Conservation (phyloP, 108 stramenopile genomes). For the Ochromonas danica region DNA sequence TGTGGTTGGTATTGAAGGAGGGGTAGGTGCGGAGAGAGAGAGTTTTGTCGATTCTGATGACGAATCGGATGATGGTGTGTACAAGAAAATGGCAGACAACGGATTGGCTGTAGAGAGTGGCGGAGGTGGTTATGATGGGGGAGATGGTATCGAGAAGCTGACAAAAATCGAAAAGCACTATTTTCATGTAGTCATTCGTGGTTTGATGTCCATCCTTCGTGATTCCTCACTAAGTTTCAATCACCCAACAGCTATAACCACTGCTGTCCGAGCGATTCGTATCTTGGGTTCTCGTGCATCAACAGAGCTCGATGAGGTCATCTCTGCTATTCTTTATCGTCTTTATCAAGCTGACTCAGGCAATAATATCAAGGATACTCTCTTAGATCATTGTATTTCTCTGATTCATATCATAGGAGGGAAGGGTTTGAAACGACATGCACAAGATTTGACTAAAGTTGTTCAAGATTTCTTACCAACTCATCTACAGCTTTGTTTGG, state of each 20-base stretch:
- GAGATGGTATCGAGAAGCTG: no score
- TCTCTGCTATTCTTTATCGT: neutral
- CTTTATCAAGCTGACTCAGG: constrained; percentile 2
- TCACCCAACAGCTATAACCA: constrained; percentile 7
- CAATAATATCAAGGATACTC: neutral
- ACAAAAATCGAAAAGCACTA: constrained; percentile 13
- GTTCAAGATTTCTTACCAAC: neutral
- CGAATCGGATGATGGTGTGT: neutral
- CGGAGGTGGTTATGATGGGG: no score
- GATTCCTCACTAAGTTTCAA: neutral
- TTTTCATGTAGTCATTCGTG: neutral
- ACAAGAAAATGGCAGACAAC: neutral
- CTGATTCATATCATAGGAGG: constrained; percentile 10
- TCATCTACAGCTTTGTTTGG: constrained; percentile 9
- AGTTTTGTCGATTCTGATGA: neutral
- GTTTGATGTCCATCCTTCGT: neutral
- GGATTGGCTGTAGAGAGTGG: no score
- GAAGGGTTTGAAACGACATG: neutral
- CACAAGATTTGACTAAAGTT: neutral
- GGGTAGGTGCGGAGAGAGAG: neutral
- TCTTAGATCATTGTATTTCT: constrained; percentile 25
- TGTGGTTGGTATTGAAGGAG: neutral
- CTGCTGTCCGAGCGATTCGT: neutral
- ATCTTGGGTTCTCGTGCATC: neutral
- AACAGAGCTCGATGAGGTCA: neutral